These are phyloP conservation scores for Marasmius tenuissimus DNA, from an alignment of 1,284 basidiomycete species.

Conservation along the genomic window DNA sequence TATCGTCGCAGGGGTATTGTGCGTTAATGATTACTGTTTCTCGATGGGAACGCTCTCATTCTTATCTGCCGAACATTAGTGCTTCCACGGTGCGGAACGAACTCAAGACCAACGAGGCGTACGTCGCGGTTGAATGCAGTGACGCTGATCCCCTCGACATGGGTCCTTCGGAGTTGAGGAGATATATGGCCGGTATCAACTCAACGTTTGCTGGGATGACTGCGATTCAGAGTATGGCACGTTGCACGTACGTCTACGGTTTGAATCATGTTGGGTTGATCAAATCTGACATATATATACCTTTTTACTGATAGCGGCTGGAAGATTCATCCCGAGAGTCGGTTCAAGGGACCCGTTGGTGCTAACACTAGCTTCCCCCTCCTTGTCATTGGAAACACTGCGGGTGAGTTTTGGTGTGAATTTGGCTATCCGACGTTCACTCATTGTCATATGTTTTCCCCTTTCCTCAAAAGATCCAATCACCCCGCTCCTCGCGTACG, in stretches of 20 bases:
- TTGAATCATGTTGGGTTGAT: not conserved
- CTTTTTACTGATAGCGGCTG: constrained; percentile 26
- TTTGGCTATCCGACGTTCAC: not conserved
- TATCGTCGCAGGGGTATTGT: constrained; percentile 23
- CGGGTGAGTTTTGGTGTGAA: constrained; percentile 7
- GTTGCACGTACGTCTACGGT: not conserved
- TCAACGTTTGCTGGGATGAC: not conserved
- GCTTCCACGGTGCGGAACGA: not conserved
- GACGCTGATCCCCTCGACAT: not conserved
- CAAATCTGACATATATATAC: not conserved
- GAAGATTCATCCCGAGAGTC: constrained; percentile 25
- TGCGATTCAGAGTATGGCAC: not conserved
- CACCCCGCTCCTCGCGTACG: constrained; percentile 33
- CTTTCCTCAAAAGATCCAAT: constrained; percentile 34
- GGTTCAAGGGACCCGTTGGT: constrained; percentile 32
- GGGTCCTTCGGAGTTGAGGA: not conserved
- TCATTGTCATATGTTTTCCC: not conserved
- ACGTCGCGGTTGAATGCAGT: not conserved
- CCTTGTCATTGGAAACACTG: constrained; percentile 20
- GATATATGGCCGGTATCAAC: not conserved
- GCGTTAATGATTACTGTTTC: no score
- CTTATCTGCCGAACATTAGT: not conserved
- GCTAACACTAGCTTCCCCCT: constrained; percentile 21
- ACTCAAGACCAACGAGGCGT: constrained; percentile 1
- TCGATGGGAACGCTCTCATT: no score